These are phyloP conservation scores for Litchi chinensis DNA, from an alignment of 345 rosid genomes.

Conservation along the genomic window DNA sequence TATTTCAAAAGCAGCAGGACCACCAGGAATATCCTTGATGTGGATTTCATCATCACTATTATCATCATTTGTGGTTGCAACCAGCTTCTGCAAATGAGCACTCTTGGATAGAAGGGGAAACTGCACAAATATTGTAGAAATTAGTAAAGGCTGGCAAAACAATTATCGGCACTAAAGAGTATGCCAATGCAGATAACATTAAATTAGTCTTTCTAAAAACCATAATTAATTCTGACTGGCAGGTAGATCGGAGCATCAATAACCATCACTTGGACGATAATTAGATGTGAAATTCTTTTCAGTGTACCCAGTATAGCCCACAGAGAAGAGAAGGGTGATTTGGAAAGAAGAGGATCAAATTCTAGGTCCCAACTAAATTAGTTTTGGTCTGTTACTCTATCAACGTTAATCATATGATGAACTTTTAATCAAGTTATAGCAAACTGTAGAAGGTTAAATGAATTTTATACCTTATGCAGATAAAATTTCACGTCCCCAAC, in stretches of 20 bases:
- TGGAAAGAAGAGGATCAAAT: conserved; percentile 14
- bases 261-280: background rate
- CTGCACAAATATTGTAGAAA: conserved; percentile 32
- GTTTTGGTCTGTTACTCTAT: background rate
- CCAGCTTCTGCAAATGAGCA: conserved; percentile 61
- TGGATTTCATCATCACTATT: conserved; percentile 60
- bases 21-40: conserved; percentile 79
- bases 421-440: background rate
- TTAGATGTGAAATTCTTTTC: background rate
- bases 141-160: conserved; percentile 10
- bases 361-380: background rate
- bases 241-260: conserved; percentile 6
- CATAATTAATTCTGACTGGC: background rate
- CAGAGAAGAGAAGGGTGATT: background rate
- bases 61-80: conserved; percentile 49
- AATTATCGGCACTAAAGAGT: background rate
- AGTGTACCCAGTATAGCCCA: background rate
- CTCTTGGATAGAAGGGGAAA: conserved; percentile 78
- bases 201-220: background rate
- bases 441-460: conserved; percentile 7
- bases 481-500: conserved; percentile 61
- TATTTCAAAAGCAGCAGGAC: conserved; percentile 79
- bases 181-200: background rate
- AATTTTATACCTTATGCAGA: conserved; percentile 67
- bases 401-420: background rate